These are phyloP conservation scores for Trametes polyzona DNA, from an alignment of 1,284 basidiomycete species.

Conservation along the genomic window DNA sequence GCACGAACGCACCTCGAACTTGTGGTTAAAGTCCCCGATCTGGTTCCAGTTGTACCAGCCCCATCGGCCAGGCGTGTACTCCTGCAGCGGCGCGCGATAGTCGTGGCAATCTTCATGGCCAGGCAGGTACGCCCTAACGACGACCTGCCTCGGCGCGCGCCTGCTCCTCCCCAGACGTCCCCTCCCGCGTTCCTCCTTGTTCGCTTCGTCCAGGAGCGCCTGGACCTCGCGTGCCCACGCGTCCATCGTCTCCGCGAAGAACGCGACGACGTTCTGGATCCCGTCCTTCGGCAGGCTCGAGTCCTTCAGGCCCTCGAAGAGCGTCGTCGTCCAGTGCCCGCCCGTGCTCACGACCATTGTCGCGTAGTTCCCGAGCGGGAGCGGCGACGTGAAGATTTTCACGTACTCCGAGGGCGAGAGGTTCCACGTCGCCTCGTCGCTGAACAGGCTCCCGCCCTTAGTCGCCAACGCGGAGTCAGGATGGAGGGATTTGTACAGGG, in stretches of 20 bases:
- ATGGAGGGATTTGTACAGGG: slow-evolving; percentile 43
- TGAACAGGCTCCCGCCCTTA: slow-evolving; percentile 46
- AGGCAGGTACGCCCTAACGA: slow-evolving; percentile 64
- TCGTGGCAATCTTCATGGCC: slow-evolving; percentile 68
- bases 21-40: slow-evolving; percentile 56
- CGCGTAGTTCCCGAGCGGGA: slow-evolving; percentile 55
- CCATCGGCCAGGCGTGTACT: slow-evolving; percentile 45
- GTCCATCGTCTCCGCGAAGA: slow-evolving; percentile 58
- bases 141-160: slow-evolving; percentile 43
- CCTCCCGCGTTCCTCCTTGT: slow-evolving; percentile 9
- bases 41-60: slow-evolving; percentile 67
- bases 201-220: slow-evolving; percentile 36
- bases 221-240: slow-evolving; percentile 58
- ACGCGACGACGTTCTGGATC: slow-evolving; percentile 52
- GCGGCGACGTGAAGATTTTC: slow-evolving; percentile 47
- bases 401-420: slow-evolving; percentile 56
- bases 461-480: slow-evolving; percentile 17
- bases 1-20: slow-evolving; percentile 51
- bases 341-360: slow-evolving; percentile 64
- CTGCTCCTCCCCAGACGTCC: background rate
- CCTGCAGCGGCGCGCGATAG: slow-evolving; percentile 45
- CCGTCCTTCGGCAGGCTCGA: slow-evolving; percentile 44
- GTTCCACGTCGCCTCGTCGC: slow-evolving; percentile 57
- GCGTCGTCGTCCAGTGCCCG: slow-evolving; percentile 67
- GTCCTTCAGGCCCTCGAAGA: slow-evolving; percentile 53